Evolutionary conservation across 1,284 basidiomycete species (phyloP), one percentile per base, ranked within the genome.

Genomic region (Sporisorium reilianum): DNA sequence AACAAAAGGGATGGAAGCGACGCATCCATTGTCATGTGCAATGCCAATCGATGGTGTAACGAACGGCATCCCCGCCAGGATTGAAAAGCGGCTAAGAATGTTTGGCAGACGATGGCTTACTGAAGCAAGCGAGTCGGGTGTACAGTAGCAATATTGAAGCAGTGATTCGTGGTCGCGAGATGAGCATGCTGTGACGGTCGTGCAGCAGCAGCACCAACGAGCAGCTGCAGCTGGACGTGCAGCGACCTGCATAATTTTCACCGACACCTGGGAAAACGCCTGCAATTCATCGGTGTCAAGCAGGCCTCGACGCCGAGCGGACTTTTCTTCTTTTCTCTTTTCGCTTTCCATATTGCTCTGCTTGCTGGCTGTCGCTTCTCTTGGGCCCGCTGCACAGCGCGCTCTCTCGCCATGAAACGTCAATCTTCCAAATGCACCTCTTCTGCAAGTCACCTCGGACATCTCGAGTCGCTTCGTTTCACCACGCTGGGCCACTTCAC

Each of bases 201-300:
- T 18, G 36, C 36, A 38, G 36, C 36, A 38, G 36, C 36, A 9
- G 32, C 32, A 30, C 28, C 28, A 41, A 30, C 6, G n/a, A n/a
- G 28, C 28, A 5, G 28, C 28, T 53, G 55, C 56, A 38, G 25
- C 45, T 64, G 30, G 61, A 69, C 48, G 60, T 60, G 67, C 61
- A 70, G 61, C 49, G 16, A 26, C 50, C 11, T 57, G 62, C 67
- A 70, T 56, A 32, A 26, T 64, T 64, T 56, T 58, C 23, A 44
- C 67, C 57, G 66, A 69, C 41, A 46, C 44, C n/a, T 48, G 46
- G 41, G 26, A 26, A 45, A 32, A 49, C 26, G 3, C 9, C 32
- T 25, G 59, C 55, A 60, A 23, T 45, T 56, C 23, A 36, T 45
- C 53, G 34, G 56, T 64, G 53, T 55, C n/a, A 44, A 22, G 34